A percentile compares a stretch with the other conserved stretches of the same genome.
Conservation (phyloP, 345 rosid species). For the Camelina neglecta region DNA sequence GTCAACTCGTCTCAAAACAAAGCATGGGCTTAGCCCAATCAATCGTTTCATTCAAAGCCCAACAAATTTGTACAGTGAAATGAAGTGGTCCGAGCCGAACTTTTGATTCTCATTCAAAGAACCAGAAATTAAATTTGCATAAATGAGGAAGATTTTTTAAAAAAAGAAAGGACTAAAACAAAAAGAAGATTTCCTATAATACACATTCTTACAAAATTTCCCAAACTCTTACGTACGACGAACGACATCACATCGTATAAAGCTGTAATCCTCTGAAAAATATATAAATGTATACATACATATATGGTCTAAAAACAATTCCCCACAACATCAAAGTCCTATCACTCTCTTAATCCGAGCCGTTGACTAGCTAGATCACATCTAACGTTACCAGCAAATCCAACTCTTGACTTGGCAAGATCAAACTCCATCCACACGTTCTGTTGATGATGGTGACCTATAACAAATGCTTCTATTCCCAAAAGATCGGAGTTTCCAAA, state of each 20-base stretch:
- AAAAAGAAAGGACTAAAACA: background rate
- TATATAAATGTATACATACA: background rate
- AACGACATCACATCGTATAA: background rate
- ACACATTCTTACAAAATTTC: slow-evolving; percentile 7
- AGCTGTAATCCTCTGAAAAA: background rate
- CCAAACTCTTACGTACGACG: background rate
- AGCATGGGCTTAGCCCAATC: background rate
- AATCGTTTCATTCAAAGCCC: background rate
- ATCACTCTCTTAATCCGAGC: slow-evolving; percentile 45
- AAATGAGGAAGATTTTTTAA: background rate
- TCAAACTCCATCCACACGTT: slow-evolving; percentile 90
- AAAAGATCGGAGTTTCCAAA: slow-evolving; percentile 80
- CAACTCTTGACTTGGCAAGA: slow-evolving; percentile 73
- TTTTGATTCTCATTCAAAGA: background rate
- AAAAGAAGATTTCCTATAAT: background rate
- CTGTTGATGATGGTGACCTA: slow-evolving; percentile 84
- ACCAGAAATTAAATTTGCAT: background rate
- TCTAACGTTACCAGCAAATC: slow-evolving; percentile 62
- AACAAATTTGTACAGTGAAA: background rate
- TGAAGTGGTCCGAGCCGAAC: background rate
- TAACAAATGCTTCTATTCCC: slow-evolving; percentile 74
- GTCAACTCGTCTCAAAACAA: background rate
- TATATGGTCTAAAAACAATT: slow-evolving; percentile 3
- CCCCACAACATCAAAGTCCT: background rate
- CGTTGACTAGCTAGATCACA: slow-evolving; percentile 70